phyloP scores from a whole-genome alignment of 1,284 basidiomycete genomes.

The Agaricales sp. region DNA sequence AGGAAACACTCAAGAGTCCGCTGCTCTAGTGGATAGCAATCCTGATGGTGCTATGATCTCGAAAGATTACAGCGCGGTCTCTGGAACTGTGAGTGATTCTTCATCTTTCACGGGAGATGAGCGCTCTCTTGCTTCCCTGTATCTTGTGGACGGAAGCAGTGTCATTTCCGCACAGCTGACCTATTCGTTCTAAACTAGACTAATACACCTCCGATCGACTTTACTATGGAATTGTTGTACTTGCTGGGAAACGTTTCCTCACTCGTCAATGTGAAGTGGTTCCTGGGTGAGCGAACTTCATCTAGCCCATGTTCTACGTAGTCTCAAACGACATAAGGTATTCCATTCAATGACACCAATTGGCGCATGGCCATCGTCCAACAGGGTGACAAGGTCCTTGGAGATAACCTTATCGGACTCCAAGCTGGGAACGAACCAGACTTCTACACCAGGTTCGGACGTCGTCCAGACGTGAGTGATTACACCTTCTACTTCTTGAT shows the following conservation, averaged over 20 bases:
- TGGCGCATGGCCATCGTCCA: slow-evolving; percentile 33
- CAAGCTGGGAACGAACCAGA: slow-evolving; percentile 50
- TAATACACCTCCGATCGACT: slow-evolving; percentile 38
- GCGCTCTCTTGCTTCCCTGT: too few relatives aligned
- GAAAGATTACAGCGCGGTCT: slow-evolving; percentile 19
- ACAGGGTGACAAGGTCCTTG: slow-evolving; percentile 30
- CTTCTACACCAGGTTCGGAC: slow-evolving; percentile 22
- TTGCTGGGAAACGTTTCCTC: slow-evolving; percentile 38
- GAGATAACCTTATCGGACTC: slow-evolving; percentile 32
- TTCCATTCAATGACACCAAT: slow-evolving; percentile 43
- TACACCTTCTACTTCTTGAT: not conserved
- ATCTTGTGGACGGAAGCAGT: too few relatives aligned
- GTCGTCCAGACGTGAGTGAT: slow-evolving; percentile 13
- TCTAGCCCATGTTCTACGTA: slow-evolving; percentile 1
- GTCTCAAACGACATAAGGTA: slow-evolving; percentile 15
- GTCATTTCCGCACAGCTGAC: not conserved
- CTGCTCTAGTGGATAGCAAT: slow-evolving; percentile 28
- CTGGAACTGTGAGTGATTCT: not conserved
- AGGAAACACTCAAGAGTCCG: slow-evolving; percentile 48
- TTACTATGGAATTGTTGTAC: slow-evolving; percentile 37
- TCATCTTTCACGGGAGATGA: not conserved
- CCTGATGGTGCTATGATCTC: slow-evolving; percentile 25
- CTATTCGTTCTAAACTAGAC: slow-evolving; percentile 15
- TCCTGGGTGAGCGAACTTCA: slow-evolving; percentile 27
- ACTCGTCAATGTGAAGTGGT: slow-evolving; percentile 36